Percentiles rank a stretch among this genome's conserved stretches.
Evolutionary conservation across 495 filamentous ascomycete genomes (phyloP).

Genomic region (Talaromyces borbonicus): DNA sequence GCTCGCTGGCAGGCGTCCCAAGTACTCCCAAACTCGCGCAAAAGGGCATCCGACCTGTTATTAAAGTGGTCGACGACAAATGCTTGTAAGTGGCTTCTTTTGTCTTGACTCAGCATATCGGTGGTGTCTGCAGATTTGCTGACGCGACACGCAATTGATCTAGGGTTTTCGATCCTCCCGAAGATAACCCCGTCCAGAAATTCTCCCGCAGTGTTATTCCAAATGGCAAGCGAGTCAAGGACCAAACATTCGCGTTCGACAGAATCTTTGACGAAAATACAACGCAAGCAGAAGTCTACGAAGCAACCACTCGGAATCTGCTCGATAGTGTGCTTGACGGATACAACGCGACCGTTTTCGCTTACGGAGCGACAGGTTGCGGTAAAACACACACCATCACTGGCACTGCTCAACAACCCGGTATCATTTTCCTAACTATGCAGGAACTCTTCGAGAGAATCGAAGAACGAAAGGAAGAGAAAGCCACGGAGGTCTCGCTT

Average conservation of each 20-base stretch:
- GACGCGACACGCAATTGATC: no score
- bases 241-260: constrained; percentile 96
- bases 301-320: constrained; percentile 78
- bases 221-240: constrained; percentile 86
- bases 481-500: constrained; percentile 79
- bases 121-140: neutral
- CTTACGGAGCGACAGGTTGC: constrained; percentile 95
- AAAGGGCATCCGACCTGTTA: constrained; percentile 80
- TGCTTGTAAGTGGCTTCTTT: constrained; percentile 67
- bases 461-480: constrained; percentile 71
- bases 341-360: constrained; percentile 98
- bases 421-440: constrained; percentile 98
- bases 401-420: constrained; percentile 87
- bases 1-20: constrained; percentile 76
- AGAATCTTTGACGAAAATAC: constrained; percentile 94
- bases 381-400: constrained; percentile 98
- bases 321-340: constrained; percentile 94
- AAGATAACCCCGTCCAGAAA: constrained; percentile 89
- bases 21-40: constrained; percentile 69
- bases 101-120: neutral
- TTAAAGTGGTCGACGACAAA: constrained; percentile 93
- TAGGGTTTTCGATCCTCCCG: constrained; percentile 97
- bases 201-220: constrained; percentile 78
- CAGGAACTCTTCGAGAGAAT: constrained; percentile 97
- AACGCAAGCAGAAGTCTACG: constrained; percentile 89